Base-by-base conservation (phyloP, 179 eudicot genomes). In the Camellia oleifera region DNA sequence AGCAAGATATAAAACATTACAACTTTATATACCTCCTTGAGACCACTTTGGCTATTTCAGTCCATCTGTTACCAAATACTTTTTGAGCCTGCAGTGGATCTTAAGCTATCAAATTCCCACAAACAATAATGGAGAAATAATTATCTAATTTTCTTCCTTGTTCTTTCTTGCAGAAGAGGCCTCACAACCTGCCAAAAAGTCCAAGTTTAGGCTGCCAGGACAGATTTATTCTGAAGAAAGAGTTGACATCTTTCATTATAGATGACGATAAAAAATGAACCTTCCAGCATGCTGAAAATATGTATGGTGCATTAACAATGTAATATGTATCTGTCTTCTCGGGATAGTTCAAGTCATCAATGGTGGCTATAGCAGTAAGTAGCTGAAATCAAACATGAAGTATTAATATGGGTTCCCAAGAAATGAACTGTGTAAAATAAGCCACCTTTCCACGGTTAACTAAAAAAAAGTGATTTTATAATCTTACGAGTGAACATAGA, bases 211-310 rank as follows among this genome's bases (percentile, higher is more conserved):
- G 79, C 73, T 61, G 6, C 44, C 64, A 46, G 78, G 42, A 62
- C 50, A 64, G 12, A 45, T 56, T 15, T 12, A 77, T 62, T 65
- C 7, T 23, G 26, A 6, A 13, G 68, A 48, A 64, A 42, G 57
- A 42, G 17, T 60, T 14, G 52, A 67, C 52, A 18, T 52, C 74
- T 74, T 69, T 7, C 4, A 32, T 73, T 60, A 78, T 50, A 44
- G 75, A 11, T 12, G 61, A 75, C 73, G 67, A 81, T 46, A 20
- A 46, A 56, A 82, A 79, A 57, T 91, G 69, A 84, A 95, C 98
- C 98, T 92, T 95, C 98, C 98, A 95, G 87, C 98, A 95, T 32
- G 97, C 98, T 23, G 98, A 93, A 85, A 95, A 95, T 82, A 95
- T 88, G 73, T 91, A 95, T 4, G 98, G 98, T 52, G 97, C 95